Evolutionary conservation across 768 basidiomycete genomes (phyloP), one percentile per base, ranked within the genome.

Genomic region (Artomyces pyxidatus): DNA sequence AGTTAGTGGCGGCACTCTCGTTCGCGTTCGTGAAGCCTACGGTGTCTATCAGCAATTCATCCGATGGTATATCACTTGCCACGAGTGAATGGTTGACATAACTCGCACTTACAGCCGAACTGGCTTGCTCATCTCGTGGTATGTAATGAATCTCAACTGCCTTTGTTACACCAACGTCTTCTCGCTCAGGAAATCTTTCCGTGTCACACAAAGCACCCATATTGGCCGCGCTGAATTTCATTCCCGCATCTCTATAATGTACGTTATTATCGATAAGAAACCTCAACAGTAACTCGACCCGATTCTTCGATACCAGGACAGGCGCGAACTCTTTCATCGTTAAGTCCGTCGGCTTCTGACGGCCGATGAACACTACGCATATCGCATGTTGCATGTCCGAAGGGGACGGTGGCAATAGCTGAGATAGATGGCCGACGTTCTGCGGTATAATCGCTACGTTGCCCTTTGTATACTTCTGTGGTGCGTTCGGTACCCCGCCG

Each of bases 371-470:
- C 16, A 45, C 6, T 21, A 45, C 44, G 21, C 44, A 45, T 5
- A 45, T 32, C 8, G 17, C 4, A 7, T 19, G 16, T 1, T 37
- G 22, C 8, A 17, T 4, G 3, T 45, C 28, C 30, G 30, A 19
- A 10, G 29, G 6, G 28, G n/a, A 9, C 14, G 44, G 29, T 5
- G 44, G 44, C 3, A 45, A 22, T 19, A 45, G 10, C 1, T 11
- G 16, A 1, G 21, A n/a, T 21, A 45, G 9, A 1, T 37, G 2
- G 39, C 16, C 39, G 3, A 8, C n/a, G 19, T 40, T 21, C 39
- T 40, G 44, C 4, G 44, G 44, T 22, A 45, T 45, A 21, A 45
- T 45, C 5, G 44, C 44, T 7, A 30, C 28, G 30, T 45, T 30
- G 4, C 44, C 44, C 22, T 45, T 30, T 8, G 22, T 32, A 25